These are phyloP conservation scores for Suhomyces canberraensis DNA, from an alignment of 805 yeast species.

Conservation along the genomic window DNA sequence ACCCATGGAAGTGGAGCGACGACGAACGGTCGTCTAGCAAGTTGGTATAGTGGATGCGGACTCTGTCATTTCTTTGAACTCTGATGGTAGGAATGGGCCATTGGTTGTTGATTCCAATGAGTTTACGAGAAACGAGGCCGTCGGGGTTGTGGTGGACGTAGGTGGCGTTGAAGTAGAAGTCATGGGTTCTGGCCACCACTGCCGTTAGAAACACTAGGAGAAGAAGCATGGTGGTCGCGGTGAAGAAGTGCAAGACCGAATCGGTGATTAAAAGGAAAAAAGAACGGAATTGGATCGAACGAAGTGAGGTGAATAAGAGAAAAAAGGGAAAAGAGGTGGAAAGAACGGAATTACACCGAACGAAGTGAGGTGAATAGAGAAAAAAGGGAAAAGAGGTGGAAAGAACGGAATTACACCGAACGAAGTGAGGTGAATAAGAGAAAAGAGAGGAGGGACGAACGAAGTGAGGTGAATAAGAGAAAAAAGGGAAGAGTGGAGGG, in stretches of 20 bases:
- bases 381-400: no score
- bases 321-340: no score
- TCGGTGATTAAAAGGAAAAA: no score
- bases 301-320: no score
- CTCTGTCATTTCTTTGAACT: slow-evolving; percentile 39
- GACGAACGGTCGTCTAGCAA: slow-evolving; percentile 31
- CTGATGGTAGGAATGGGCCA: slow-evolving; percentile 45
- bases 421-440: no score
- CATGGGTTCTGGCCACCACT: slow-evolving; percentile 21
- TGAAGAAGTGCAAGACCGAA: not conserved
- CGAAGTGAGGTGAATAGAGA: no score
- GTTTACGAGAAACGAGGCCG: slow-evolving; percentile 46
- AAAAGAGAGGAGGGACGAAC: no score
- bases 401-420: no score
- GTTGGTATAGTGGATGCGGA: slow-evolving; percentile 35
- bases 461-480: no score
- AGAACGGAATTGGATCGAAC: no score
- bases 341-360: no score
- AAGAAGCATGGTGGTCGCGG: not conserved
- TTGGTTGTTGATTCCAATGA: slow-evolving; percentile 54
- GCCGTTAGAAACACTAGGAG: not conserved
- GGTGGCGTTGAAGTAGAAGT: slow-evolving; percentile 35
- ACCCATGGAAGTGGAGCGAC: slow-evolving; percentile 46
- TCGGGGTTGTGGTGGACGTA: slow-evolving; percentile 53
- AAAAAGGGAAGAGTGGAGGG: no score